Evolutionary conservation across 805 yeast genomes (phyloP), one percentile per base, ranked within the genome.

Genomic region (Wickerhamomyces kurtzmanii): DNA sequence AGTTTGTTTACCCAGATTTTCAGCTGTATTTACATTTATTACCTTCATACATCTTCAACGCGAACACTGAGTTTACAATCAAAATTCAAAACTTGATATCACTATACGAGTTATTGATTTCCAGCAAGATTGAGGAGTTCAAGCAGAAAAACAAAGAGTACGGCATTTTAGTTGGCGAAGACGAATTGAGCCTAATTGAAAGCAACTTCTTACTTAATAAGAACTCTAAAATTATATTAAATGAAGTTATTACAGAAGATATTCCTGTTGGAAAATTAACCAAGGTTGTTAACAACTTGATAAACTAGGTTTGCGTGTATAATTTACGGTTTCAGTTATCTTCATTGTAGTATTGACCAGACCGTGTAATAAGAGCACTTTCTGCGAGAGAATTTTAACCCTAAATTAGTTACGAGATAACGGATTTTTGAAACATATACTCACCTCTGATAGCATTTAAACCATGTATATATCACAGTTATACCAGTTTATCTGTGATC

Each of bases 1-100:
- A 53, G 23, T 66, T 60, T 39, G 47, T 49, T 31, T 49, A 59
- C 24, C 45, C 56, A 23, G 71, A 65, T 37, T 65, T 66, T 46
- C 40, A 59, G 20, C 43, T 63, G 21, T 60, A 57, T 30, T 46
- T 66, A 26, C 70, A 66, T 33, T 47, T 65, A 17, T 49, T 65
- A 26, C 71, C 71, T 13, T 45, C 65, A 9, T 49, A 53, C 20
- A 56, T 57, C 6, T 40, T 56, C 22, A 20, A 43, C 5, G 28
- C 39, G 11, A 33, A 37, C 27, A 46, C 45, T 18, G 46, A 37
- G 11, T 46, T 42, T 29, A 30, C 47, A 21, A 31, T 29, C 20
- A 46, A 45, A 31, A 37, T 46, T 22, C 47, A 43, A 28, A 36
- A 33, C 24, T 32, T 46, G n/a, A 42, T 40, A 7, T 11, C 36